phyloP scores from a whole-genome alignment of 169 alveolate species.

The Fabrea salina region DNA sequence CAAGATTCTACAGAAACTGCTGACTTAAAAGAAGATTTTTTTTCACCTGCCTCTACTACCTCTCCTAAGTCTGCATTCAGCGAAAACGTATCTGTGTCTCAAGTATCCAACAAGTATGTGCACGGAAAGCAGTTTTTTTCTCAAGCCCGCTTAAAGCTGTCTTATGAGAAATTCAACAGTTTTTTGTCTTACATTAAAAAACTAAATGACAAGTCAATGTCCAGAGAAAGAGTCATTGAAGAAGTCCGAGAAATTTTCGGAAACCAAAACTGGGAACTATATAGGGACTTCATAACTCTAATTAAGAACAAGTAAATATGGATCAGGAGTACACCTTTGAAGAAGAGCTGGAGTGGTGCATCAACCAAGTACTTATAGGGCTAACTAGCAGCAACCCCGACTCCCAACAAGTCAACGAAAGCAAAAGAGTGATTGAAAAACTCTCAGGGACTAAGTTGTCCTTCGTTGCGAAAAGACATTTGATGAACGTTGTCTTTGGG shows the following conservation, averaged over 20 bases:
- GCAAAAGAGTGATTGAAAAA: slow-evolving; percentile 2
- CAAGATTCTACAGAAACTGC: neutral
- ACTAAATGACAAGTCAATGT: slow-evolving; percentile 8
- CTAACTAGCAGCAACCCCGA: neutral
- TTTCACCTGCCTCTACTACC: neutral
- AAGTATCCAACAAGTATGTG: too few species aligned
- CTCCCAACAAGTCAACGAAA: slow-evolving; percentile 4
- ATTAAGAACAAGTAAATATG: neutral
- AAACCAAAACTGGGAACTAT: neutral
- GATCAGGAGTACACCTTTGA: slow-evolving; percentile 4
- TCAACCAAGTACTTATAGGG: neutral
- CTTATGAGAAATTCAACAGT: neutral
- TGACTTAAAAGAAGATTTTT: too few species aligned
- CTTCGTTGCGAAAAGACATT: slow-evolving; percentile 10
- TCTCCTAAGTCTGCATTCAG: neutral
- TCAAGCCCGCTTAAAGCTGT: neutral
- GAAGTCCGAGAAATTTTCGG: slow-evolving; percentile 14
- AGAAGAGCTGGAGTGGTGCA: slow-evolving; percentile 15
- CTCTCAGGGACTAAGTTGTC: neutral
- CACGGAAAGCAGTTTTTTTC: slow-evolving; percentile 15
- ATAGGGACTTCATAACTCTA: neutral
- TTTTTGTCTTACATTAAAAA: neutral
- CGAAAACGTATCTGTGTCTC: too few species aligned
- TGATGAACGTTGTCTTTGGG: slow-evolving; percentile 23
- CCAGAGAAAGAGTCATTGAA: slow-evolving; percentile 10